Base-by-base conservation (phyloP, 495 filamentous ascomycete genomes). In the Neurospora sp. region DNA sequence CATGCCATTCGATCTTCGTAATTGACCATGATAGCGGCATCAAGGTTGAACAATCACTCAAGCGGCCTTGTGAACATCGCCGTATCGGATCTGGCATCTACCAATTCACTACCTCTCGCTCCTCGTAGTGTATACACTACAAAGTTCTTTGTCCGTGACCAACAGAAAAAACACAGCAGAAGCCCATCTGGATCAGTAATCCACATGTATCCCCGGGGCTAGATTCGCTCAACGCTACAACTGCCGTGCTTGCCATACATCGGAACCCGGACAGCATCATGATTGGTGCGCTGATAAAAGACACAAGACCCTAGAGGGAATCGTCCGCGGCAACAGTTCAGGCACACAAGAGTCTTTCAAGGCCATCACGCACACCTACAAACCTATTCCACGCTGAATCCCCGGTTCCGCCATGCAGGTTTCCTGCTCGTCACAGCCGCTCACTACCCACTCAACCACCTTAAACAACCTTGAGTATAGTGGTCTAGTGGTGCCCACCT, bases 261-360 rank as follows among this genome's bases (percentile, higher is more conserved):
- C 54, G 54, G 27, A 35, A 62, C 54, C 12, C 54, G 23, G 54
- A 31, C 54, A 35, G 12, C 54, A 18, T 16, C 54, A 31, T 66
- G 54, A 66, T 66, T 66, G 54, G 54, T 35, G 54, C 54, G 27
- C 27, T 66, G 54, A 66, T 27, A 27, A 66, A 66, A 66, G 54
- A 66, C 54, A 66, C 27, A 35, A 66, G 23, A 35, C 23, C 54
- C 54, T 62, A 62, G 54, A 35, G 14, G 54, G 27, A 27, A 66
- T 66, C 54, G 27, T 35, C 27, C 54, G 54, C 54, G 54, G 54
- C 54, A 66, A 66, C 54, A 66, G 54, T 66, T 66, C 54, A 62
- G 54, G 54, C 54, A 62, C 54, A 62, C 54, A 72, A 69, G 62
- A 59, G 48, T n/a, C 54, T 72, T 72, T 72, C 71, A 39, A 69